Percentiles rank a stretch among this genome's conserved stretches.
phyloP scores from a whole-genome alignment of 1,284 basidiomycete genomes.

The Afroboletus lepidellus region DNA sequence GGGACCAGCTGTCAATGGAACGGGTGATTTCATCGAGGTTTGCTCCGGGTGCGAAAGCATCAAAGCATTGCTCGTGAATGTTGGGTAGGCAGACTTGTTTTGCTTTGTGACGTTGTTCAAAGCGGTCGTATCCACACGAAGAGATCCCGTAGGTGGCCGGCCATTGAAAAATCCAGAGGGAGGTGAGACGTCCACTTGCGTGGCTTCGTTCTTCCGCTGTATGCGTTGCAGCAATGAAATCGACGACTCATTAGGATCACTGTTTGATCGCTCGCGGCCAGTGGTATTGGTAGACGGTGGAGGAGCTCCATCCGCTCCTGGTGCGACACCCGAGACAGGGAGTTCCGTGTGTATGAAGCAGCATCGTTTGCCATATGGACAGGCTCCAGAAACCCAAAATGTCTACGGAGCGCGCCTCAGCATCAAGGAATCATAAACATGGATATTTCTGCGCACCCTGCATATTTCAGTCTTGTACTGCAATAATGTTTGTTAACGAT shows the following conservation, averaged over 20 bases:
- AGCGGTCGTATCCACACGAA: slow-evolving; percentile 70
- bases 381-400: slow-evolving; percentile 89
- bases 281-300: slow-evolving; percentile 50
- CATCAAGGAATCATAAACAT: slow-evolving; percentile 8
- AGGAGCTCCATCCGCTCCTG: slow-evolving; percentile 47
- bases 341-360: slow-evolving; percentile 89
- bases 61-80: slow-evolving; percentile 70
- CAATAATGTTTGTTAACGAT: slow-evolving; percentile 13
- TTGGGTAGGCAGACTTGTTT: slow-evolving; percentile 81
- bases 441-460: slow-evolving; percentile 51
- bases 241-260: slow-evolving; percentile 70
- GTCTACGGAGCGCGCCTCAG: slow-evolving; percentile 48
- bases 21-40: slow-evolving; percentile 63
- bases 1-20: slow-evolving; percentile 75
- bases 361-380: slow-evolving; percentile 86
- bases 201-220: slow-evolving; percentile 58
- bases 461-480: slow-evolving; percentile 93
- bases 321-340: slow-evolving; percentile 56
- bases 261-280: slow-evolving; percentile 73
- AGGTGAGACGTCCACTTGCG: slow-evolving; percentile 45
- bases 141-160: slow-evolving; percentile 61
- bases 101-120: slow-evolving; percentile 64
- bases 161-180: slow-evolving; percentile 48
- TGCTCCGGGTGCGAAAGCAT: slow-evolving; percentile 64
- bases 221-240: slow-evolving; percentile 74